Evolutionary conservation across 169 alveolate genomes (phyloP).

Genomic region (Blepharisma undulans): DNA sequence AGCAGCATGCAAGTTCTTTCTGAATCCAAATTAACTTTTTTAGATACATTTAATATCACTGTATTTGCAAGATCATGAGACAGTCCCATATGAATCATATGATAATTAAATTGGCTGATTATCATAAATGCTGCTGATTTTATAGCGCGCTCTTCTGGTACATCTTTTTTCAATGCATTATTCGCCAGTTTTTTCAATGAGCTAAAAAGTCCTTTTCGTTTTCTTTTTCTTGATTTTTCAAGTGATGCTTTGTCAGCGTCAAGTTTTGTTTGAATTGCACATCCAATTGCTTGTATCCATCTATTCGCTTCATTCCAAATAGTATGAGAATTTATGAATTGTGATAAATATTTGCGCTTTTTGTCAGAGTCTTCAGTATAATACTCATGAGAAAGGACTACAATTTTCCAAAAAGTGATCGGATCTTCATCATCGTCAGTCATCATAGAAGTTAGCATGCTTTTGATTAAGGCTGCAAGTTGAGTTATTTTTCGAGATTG

Average conservation of each 20-base stretch:
- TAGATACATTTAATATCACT: constrained; percentile 34
- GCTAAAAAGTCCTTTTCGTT: background rate
- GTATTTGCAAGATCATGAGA: constrained; percentile 42
- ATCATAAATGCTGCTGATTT: background rate
- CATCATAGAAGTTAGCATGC: constrained; percentile 32
- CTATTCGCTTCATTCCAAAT: background rate
- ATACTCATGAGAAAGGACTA: background rate
- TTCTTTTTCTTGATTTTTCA: too few species aligned
- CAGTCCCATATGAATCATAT: constrained; percentile 47
- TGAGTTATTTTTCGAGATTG: background rate
- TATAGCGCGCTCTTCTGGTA: background rate
- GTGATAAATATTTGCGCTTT: background rate
- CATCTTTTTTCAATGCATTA: background rate
- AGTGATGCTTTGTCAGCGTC: background rate
- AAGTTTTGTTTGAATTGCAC: background rate
- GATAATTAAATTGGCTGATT: constrained; percentile 35
- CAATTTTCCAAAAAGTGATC: constrained; percentile 13
- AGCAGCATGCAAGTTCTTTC: constrained; percentile 50
- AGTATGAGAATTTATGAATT: background rate
- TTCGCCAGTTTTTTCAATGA: background rate
- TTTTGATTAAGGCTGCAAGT: constrained; percentile 16
- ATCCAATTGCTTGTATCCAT: constrained; percentile 10
- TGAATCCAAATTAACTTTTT: constrained; percentile 45
- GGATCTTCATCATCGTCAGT: constrained; percentile 8
- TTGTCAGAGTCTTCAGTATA: background rate